Evolutionary conservation across 495 filamentous ascomycete genomes (phyloP).

Genomic region (Xanthoparmelia taractica): DNA sequence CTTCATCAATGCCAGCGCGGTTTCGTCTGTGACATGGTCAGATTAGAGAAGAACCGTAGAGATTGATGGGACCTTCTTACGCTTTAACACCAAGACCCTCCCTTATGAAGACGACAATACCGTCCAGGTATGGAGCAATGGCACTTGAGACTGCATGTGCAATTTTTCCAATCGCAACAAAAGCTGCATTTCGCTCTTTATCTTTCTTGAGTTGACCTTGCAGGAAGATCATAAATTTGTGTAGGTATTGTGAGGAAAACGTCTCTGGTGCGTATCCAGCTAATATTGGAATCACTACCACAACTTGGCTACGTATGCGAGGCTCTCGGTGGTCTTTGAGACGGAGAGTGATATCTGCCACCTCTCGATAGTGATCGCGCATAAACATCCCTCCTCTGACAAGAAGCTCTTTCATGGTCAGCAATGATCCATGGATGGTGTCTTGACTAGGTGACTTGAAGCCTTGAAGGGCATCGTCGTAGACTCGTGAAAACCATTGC

Average conservation of each 20-base stretch:
- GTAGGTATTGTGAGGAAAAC: constrained; percentile 74
- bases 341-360: constrained; percentile 82
- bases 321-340: constrained; percentile 86
- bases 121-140: constrained; percentile 91
- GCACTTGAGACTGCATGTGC: constrained; percentile 90
- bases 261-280: constrained; percentile 84
- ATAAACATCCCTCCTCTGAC: constrained; percentile 97
- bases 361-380: constrained; percentile 77
- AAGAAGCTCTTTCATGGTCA: constrained; percentile 84
- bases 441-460: constrained; percentile 74
- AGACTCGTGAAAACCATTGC: constrained; percentile 78
- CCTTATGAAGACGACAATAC: constrained; percentile 82
- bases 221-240: constrained; percentile 94
- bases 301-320: constrained; percentile 78
- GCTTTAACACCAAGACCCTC: constrained; percentile 81
- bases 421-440: constrained; percentile 79
- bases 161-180: constrained; percentile 89
- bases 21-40: constrained; percentile 49
- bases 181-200: constrained; percentile 85
- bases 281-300: constrained; percentile 83
- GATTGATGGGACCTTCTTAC: constrained; percentile 34
- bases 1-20: constrained; percentile 60
- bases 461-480: constrained; percentile 70
- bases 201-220: constrained; percentile 93
- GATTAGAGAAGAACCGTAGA: constrained; percentile 1